Percentiles rank a stretch among this genome's conserved stretches.
phyloP scores from a whole-genome alignment of 2,329 filamentous ascomycete species.

The Periglandula ipomoeae region DNA sequence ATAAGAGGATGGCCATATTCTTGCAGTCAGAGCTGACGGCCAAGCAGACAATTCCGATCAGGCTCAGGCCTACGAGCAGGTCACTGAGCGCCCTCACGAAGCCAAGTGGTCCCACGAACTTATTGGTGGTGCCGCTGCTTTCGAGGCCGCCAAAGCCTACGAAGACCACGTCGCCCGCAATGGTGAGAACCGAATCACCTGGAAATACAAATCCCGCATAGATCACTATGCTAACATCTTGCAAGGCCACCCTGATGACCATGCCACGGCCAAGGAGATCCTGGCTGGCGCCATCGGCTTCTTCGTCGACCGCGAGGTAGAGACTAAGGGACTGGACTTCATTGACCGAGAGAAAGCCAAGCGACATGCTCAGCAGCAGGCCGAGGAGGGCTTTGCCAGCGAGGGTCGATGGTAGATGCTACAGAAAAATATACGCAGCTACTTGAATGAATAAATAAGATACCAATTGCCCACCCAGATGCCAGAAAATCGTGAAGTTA shows the following conservation, averaged over 20 bases:
- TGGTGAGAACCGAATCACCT: conserved; percentile 12
- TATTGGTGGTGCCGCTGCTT: conserved; percentile 21
- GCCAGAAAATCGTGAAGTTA: no score
- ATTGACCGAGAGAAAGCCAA: conserved; percentile 20
- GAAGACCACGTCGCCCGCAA: conserved; percentile 19
- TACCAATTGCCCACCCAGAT: no score
- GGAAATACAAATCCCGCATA: no score
- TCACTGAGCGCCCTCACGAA: conserved; percentile 19
- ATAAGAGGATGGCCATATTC: no score
- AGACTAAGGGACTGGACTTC: conserved; percentile 20
- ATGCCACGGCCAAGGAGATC: conserved; percentile 22
- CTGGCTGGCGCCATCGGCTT: conserved; percentile 18
- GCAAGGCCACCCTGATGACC: conserved; percentile 17
- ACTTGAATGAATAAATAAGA: no score
- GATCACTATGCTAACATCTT: no score
- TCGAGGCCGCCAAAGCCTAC: conserved; percentile 22
- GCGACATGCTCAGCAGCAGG: conserved; percentile 18
- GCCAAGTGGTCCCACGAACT: conserved; percentile 22
- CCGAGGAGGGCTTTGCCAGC: conserved; percentile 14
- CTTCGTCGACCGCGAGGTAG: conserved; percentile 23
- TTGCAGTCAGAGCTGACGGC: no score
- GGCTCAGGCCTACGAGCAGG: conserved; percentile 17
- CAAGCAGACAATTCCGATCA: conserved; percentile 14
- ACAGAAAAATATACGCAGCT: no score
- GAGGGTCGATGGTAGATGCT: conserved; percentile 10